A percentile compares a stretch with the other conserved stretches of the same genome.
Evolutionary conservation across 2,329 filamentous ascomycete species (phyloP).

Genomic region (Ophiocordyceps unilateralis): DNA sequence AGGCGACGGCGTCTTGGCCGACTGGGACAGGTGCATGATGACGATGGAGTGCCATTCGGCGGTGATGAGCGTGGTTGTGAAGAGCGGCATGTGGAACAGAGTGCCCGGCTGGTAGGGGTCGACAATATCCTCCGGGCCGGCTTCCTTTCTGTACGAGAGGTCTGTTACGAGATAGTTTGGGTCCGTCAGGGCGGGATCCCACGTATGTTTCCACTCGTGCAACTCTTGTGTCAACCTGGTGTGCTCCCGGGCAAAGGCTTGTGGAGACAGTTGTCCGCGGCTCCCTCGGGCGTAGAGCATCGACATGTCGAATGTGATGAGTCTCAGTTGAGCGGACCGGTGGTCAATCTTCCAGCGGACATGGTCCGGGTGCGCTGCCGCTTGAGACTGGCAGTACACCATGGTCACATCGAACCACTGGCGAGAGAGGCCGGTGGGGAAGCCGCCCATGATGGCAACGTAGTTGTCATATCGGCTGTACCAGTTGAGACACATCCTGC

Average conservation of each 20-base stretch:
- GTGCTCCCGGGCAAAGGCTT: conserved; percentile 50
- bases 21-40: conserved; percentile 67
- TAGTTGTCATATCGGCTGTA: conserved; percentile 80
- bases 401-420: conserved; percentile 61
- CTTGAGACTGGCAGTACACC: conserved; percentile 43
- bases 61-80: conserved; percentile 55
- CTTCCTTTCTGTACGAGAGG: conserved; percentile 35
- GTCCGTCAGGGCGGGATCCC: conserved; percentile 46
- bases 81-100: conserved; percentile 55
- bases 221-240: conserved; percentile 29
- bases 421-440: conserved; percentile 52
- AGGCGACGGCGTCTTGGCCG: conserved; percentile 36
- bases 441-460: conserved; percentile 66
- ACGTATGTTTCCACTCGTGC: conserved; percentile 30
- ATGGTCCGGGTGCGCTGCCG: conserved; percentile 40
- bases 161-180: conserved; percentile 44
- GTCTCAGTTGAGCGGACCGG: conserved; percentile 45
- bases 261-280: conserved; percentile 43
- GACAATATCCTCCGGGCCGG: conserved; percentile 49
- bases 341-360: conserved; percentile 50
- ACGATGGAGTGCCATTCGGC: conserved; percentile 66
- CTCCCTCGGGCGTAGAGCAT: conserved; percentile 55
- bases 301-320: conserved; percentile 68
- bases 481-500: conserved; percentile 68
- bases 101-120: conserved; percentile 52